Percentiles rank a stretch among this genome's conserved stretches.
These are phyloP conservation scores for Evansstolkia leycettana DNA, from an alignment of 495 filamentous ascomycete species.

Conservation along the genomic window DNA sequence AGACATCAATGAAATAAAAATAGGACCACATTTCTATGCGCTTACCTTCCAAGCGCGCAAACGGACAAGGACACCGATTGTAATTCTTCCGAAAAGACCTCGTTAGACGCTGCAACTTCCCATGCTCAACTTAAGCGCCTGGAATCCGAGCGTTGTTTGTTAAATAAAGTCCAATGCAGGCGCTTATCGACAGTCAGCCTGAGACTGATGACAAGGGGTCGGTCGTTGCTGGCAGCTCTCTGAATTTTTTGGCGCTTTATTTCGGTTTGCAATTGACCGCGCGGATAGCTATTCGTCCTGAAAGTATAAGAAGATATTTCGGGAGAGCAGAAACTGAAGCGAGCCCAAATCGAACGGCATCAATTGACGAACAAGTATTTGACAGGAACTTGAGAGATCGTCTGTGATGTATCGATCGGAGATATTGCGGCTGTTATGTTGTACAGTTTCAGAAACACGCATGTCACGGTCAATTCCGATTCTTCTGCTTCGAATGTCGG, in stretches of 20 bases:
- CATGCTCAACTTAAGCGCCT: slow-evolving; percentile 21
- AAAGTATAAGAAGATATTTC: too few species aligned
- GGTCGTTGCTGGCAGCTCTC: too few species aligned
- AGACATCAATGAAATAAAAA: slow-evolving; percentile 1
- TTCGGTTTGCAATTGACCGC: too few species aligned
- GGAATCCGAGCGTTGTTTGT: not conserved
- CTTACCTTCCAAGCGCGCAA: slow-evolving; percentile 25
- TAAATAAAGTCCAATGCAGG: not conserved
- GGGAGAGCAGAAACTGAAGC: too few species aligned
- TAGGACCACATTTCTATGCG: not conserved
- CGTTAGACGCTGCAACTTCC: slow-evolving; percentile 18
- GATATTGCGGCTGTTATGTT: not conserved
- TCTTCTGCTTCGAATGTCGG: slow-evolving; percentile 1
- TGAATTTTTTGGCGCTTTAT: too few species aligned
- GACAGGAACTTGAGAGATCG: not conserved
- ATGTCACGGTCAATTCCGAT: not conserved
- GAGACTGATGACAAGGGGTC: too few species aligned
- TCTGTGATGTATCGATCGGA: not conserved
- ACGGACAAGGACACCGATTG: slow-evolving; percentile 7
- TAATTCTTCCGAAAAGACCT: slow-evolving; percentile 7
- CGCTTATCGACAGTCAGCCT: not conserved
- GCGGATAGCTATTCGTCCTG: too few species aligned
- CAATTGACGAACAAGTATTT: too few species aligned
- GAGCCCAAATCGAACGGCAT: too few species aligned
- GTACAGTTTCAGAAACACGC: not conserved